These are phyloP conservation scores for Aristolochia californica DNA, from an alignment of 164 flowering plant genomes.

Conservation along the genomic window DNA sequence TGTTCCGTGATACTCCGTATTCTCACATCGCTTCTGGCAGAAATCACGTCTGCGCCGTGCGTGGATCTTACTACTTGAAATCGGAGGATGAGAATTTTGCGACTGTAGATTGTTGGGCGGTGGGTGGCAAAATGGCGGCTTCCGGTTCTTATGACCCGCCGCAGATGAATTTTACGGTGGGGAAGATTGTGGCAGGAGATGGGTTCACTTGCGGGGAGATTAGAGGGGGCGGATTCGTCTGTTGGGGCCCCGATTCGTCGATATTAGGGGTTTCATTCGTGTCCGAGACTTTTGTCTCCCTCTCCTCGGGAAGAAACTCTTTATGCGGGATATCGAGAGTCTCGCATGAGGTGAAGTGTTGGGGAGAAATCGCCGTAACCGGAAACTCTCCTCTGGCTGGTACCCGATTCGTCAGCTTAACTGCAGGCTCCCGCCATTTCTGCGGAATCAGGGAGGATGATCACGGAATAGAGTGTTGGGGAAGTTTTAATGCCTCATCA, in stretches of 20 bases:
- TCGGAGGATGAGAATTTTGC: constrained; percentile 30
- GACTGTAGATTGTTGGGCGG: constrained; percentile 71
- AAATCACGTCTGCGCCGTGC: constrained; percentile 72
- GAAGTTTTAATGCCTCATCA: constrained; percentile 40
- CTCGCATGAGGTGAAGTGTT: constrained; percentile 51
- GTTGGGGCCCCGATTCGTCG: constrained; percentile 64
- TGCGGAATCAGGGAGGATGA: constrained; percentile 72
- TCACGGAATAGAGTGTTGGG: constrained; percentile 88
- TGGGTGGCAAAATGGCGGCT: constrained; percentile 12
- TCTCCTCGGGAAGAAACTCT: constrained; percentile 33
- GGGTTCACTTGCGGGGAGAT: constrained; percentile 67
- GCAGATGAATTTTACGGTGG: constrained; percentile 15
- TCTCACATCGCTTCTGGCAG: constrained; percentile 70
- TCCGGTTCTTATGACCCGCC: constrained; percentile 15
- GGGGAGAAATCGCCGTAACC: constrained; percentile 36
- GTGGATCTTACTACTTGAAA: constrained; percentile 50
- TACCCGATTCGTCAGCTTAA: constrained; percentile 38
- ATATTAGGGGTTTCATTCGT: constrained; percentile 19
- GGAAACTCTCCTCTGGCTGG: constrained; percentile 20
- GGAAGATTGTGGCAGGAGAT: constrained; percentile 62
- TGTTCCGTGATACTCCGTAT: constrained; percentile 32
- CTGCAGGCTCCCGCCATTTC: constrained; percentile 64
- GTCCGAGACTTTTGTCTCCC: constrained; percentile 19
- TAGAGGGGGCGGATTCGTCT: constrained; percentile 45
- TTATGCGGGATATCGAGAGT: constrained; percentile 48